A percentile compares a stretch with the other conserved stretches of the same genome.
Conservation (phyloP, 75 land plant species). For the Cunninghamia lanceolata region DNA sequence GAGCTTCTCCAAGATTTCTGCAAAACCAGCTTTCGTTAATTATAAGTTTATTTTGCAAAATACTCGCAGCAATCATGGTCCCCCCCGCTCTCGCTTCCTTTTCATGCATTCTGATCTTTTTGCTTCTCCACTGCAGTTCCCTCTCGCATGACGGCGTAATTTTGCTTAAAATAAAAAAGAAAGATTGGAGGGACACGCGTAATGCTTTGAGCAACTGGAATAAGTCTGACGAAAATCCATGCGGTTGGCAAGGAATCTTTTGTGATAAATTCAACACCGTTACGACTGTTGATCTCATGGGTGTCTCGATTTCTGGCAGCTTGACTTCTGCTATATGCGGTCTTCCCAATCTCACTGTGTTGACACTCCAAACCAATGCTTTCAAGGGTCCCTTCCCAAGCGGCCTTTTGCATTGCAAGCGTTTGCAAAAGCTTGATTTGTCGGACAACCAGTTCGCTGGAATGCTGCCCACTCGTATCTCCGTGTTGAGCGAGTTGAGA, state of each 20-base stretch:
- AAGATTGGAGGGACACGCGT: background rate
- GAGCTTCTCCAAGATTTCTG: too few species aligned
- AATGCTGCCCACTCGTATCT: background rate
- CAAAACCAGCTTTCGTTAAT: too few species aligned
- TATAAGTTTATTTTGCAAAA: too few species aligned
- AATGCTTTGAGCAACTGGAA: background rate
- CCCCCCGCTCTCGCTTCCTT: background rate
- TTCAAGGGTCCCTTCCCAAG: background rate
- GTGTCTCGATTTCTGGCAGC: background rate
- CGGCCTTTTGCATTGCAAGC: background rate
- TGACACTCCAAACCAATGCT: background rate
- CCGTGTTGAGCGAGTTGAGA: background rate
- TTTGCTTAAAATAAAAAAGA: background rate
- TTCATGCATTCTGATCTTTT: background rate
- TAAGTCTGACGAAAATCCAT: background rate
- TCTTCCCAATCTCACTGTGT: background rate
- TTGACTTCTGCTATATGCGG: background rate
- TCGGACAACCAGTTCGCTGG: background rate
- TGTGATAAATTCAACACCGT: background rate
- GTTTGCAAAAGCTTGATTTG: background rate
- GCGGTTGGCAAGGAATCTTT: background rate
- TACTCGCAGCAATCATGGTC: background rate
- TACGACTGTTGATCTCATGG: background rate
- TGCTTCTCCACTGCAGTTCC: background rate
- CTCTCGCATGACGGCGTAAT: background rate